phyloP scores from a whole-genome alignment of 164 flowering plant genomes.

The Macadamia integrifolia region DNA sequence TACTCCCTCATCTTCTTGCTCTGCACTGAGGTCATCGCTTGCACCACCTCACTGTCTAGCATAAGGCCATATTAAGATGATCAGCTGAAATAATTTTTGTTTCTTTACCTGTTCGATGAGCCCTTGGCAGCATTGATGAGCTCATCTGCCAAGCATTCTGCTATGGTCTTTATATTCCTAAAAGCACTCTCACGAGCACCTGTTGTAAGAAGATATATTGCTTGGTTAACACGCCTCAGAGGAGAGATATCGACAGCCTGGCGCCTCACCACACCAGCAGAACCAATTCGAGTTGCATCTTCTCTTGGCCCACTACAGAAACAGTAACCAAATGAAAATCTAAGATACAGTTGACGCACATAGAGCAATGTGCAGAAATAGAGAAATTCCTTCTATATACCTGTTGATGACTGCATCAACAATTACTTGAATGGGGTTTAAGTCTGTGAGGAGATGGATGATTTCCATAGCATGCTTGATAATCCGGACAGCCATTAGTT shows the following conservation, averaged over 20 bases:
- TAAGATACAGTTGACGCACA: too few species aligned
- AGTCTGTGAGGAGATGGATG: slow-evolving; percentile 37
- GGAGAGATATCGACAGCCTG: slow-evolving; percentile 47
- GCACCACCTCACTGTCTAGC: too few species aligned
- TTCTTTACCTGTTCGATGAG: slow-evolving; percentile 35
- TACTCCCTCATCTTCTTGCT: too few species aligned
- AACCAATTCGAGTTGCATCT: slow-evolving; percentile 45
- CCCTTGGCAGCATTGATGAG: slow-evolving; percentile 50
- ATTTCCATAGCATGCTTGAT: slow-evolving; percentile 45
- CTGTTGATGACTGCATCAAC: slow-evolving; percentile 47
- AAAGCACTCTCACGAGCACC: slow-evolving; percentile 46
- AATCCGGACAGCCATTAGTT: slow-evolving; percentile 37
- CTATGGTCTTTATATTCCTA: slow-evolving; percentile 38
- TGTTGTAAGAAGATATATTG: slow-evolving; percentile 39
- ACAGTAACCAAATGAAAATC: not conserved
- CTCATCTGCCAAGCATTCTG: slow-evolving; percentile 43
- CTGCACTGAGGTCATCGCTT: too few species aligned
- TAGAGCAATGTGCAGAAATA: not conserved
- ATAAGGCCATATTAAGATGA: too few species aligned
- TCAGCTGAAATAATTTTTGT: too few species aligned
- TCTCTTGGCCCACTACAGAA: slow-evolving; percentile 38
- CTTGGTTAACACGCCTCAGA: slow-evolving; percentile 39
- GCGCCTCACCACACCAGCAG: slow-evolving; percentile 44
- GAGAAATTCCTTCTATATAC: slow-evolving; percentile 2
- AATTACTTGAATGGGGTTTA: slow-evolving; percentile 40